A percentile compares a stretch with the other conserved stretches of the same genome.
Evolutionary conservation across 1,284 basidiomycete genomes (phyloP).

Genomic region (Naganishia liquefaciens): DNA sequence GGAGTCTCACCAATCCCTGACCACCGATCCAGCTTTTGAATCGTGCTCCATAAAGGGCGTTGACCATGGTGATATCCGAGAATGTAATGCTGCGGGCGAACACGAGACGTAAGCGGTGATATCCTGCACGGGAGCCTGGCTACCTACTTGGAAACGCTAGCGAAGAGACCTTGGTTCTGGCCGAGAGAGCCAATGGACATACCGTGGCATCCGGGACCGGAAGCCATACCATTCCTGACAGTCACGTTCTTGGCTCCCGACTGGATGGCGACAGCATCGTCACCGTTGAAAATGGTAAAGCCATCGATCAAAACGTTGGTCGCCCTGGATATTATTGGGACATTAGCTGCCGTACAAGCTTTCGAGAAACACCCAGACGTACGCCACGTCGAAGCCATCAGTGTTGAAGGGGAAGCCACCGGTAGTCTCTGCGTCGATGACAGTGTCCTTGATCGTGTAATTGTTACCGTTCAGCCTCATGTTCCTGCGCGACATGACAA

Average conservation of each 20-base stretch:
- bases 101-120: not conserved
- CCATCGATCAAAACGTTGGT: constrained; percentile 57
- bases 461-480: constrained; percentile 58
- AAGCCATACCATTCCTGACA: constrained; percentile 56
- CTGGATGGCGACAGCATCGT: constrained; percentile 59
- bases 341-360: no score
- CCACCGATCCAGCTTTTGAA: constrained; percentile 58
- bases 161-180: constrained; percentile 49
- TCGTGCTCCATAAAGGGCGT: constrained; percentile 58
- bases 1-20: constrained; percentile 56
- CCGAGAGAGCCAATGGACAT: constrained; percentile 59
- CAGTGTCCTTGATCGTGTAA: constrained; percentile 56
- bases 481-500: constrained; percentile 40
- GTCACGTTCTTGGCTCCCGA: constrained; percentile 57
- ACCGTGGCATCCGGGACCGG: constrained; percentile 59
- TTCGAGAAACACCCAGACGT: not conserved
- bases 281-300: constrained; percentile 58
- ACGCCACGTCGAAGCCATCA: constrained; percentile 56
- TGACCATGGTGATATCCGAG: constrained; percentile 40
- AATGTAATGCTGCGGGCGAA: constrained; percentile 34
- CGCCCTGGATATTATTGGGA: not conserved
- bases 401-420: constrained; percentile 60
- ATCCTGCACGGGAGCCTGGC: not conserved
- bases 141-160: constrained; percentile 38
- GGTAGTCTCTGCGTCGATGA: constrained; percentile 56